These are phyloP conservation scores for Penicillium sp. DNA, from an alignment of 2,329 filamentous ascomycete genomes.

Conservation along the genomic window DNA sequence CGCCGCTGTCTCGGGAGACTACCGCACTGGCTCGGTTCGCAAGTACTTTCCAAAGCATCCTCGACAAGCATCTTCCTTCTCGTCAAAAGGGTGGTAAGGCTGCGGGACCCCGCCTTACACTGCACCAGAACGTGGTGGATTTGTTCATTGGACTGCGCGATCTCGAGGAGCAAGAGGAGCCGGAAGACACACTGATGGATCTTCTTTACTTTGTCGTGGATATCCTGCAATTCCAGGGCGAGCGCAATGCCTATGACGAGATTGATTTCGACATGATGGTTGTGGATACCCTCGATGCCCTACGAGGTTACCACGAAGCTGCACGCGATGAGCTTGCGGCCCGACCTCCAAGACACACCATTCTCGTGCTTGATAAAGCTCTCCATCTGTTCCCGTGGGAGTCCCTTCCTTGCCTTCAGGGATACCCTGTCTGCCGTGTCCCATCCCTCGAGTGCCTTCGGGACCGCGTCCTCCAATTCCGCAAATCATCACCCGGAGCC, in stretches of 20 bases:
- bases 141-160: constrained; percentile 84
- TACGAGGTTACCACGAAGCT: constrained; percentile 71
- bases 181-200: constrained; percentile 88
- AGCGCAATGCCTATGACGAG: constrained; percentile 95
- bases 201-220: constrained; percentile 95
- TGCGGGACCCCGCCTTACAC: constrained; percentile 50
- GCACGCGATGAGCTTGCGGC: constrained; percentile 37
- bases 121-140: constrained; percentile 72
- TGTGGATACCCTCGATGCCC: constrained; percentile 79
- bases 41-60: constrained; percentile 70
- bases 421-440: constrained; percentile 77
- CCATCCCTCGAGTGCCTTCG: constrained; percentile 82
- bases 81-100: constrained; percentile 61
- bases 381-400: constrained; percentile 96
- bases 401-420: constrained; percentile 80
- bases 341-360: constrained; percentile 60
- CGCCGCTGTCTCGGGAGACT: constrained; percentile 63
- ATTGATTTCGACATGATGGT: constrained; percentile 93
- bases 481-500: constrained; percentile 22
- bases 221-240: constrained; percentile 93
- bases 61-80: constrained; percentile 84
- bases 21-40: constrained; percentile 73
- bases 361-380: constrained; percentile 86
- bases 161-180: constrained; percentile 66
- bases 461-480: constrained; percentile 64